Evolutionary conservation across 2,329 filamentous ascomycete species (phyloP), one percentile per base, ranked within the genome.

Genomic region (Nigrograna mackinnonii): DNA sequence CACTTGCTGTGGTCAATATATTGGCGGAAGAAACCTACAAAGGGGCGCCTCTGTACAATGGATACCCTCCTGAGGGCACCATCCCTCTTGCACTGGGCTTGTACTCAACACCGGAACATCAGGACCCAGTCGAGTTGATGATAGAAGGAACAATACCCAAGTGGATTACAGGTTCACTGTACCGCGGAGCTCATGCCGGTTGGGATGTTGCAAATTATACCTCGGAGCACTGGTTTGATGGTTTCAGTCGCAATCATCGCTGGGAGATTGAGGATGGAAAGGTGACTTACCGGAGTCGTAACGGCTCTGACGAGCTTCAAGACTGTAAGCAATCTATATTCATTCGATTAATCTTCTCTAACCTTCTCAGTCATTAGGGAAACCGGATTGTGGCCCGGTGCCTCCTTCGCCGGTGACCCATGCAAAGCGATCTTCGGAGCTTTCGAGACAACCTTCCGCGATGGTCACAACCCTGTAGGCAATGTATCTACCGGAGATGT

Each of bases 161-260:
- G 12, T 46, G 35, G 44, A 19, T 46, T 12, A 17, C 24, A 3
- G 39, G 39, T 4, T 43, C 44, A 9, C 30, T 46, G 14, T 46
- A 46, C 30, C 35, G 44, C 6, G 39, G 43, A 6, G 44, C 35
- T 13, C 44, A 46, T 20, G 44, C 16, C 16, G 37, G 28, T 12
- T 46, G 44, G 44, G 44, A 46, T 22, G 44, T 37, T 4, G 35
- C 35, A 5, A 46, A 46, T 28, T 46, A 39, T 18, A 43, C 35
- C 16, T 24, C 39, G 4, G 38, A 35, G 22, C 43, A 46, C 17
- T 46, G 39, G 39, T 46, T 42, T 18, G 39, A 46, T 35, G 43
- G 43, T 4, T 46, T 46, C 19, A 42, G 39, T 26, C 43, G 43
- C 5, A 41, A 42, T 30, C 39, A 46, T 34, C 34, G 39, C 9